Conservation (phyloP, 148 eudicot species). For the Amaranthus palmeri region DNA sequence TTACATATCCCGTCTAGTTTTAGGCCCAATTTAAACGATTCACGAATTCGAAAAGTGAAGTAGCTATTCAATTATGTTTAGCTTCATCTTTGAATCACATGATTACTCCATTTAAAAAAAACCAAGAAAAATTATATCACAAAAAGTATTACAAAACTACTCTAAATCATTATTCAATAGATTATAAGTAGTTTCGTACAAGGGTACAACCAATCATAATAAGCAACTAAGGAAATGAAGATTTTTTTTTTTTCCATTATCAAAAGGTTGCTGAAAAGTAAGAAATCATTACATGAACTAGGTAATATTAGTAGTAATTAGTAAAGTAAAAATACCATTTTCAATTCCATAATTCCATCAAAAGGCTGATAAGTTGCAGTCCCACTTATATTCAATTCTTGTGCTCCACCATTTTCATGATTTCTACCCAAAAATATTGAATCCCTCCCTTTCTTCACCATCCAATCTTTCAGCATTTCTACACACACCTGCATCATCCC, state of each 20-base stretch:
- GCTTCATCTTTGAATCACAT: background rate
- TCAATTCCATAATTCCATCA: slow-evolving; percentile 71
- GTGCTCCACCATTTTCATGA: slow-evolving; percentile 8
- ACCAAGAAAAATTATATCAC: background rate
- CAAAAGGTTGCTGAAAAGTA: slow-evolving; percentile 9
- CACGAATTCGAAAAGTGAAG: background rate
- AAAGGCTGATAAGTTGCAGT: slow-evolving; percentile 64
- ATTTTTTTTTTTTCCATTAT: background rate
- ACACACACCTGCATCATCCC: slow-evolving; percentile 44
- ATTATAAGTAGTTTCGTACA: background rate
- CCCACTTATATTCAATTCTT: slow-evolving; percentile 45
- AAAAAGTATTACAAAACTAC: background rate
- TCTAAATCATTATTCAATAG: background rate
- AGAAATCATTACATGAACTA: slow-evolving; percentile 11
- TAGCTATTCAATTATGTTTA: background rate
- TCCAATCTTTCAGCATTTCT: slow-evolving; percentile 89
- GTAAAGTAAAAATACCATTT: slow-evolving; percentile 44
- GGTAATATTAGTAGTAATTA: background rate
- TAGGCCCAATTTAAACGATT: no score
- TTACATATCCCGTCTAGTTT: no score
- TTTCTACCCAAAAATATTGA: slow-evolving; percentile 28
- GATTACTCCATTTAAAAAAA: no score
- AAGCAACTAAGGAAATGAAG: slow-evolving; percentile 1
- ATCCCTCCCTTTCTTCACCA: slow-evolving; percentile 43
- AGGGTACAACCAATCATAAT: slow-evolving; percentile 14